Percentiles rank a stretch among this genome's conserved stretches.
Evolutionary conservation across 2,329 filamentous ascomycete species (phyloP).

Genomic region (Daldinia sp.): DNA sequence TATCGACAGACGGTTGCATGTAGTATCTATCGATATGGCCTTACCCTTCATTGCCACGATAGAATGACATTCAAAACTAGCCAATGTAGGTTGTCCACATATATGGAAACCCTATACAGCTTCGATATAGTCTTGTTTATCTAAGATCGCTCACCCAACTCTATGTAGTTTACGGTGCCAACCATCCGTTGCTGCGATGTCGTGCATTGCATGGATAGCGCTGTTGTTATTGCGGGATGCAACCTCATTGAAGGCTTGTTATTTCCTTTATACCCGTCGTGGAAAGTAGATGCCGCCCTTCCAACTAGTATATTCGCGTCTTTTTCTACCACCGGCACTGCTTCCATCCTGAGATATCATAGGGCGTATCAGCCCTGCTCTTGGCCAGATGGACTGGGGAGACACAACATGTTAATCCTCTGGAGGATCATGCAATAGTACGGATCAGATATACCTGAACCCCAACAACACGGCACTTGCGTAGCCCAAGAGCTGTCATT

Average conservation of each 20-base stretch:
- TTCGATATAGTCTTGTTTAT: slow-evolving; percentile 43
- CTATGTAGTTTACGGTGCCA: slow-evolving; percentile 45
- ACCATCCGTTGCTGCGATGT: slow-evolving; percentile 46
- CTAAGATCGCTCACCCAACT: slow-evolving; percentile 43
- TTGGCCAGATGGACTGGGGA: slow-evolving; percentile 33
- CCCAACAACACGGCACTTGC: slow-evolving; percentile 35
- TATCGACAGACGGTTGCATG: slow-evolving; percentile 29
- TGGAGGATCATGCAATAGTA: slow-evolving; percentile 39
- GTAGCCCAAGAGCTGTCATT: slow-evolving; percentile 21
- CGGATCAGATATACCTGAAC: slow-evolving; percentile 29
- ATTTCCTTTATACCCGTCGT: slow-evolving; percentile 44
- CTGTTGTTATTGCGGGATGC: slow-evolving; percentile 39
- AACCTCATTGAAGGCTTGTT: slow-evolving; percentile 43
- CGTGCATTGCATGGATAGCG: slow-evolving; percentile 46
- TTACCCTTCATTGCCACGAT: slow-evolving; percentile 34
- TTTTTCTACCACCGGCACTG: slow-evolving; percentile 40
- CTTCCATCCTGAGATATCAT: slow-evolving; percentile 30
- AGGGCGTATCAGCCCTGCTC: slow-evolving; percentile 35
- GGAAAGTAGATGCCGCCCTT: slow-evolving; percentile 37
- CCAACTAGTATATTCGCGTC: slow-evolving; percentile 33
- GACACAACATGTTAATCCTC: slow-evolving; percentile 40
- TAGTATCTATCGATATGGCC: slow-evolving; percentile 31
- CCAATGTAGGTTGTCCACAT: slow-evolving; percentile 34
- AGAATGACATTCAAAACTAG: slow-evolving; percentile 20
- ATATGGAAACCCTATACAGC: slow-evolving; percentile 12